Percentiles rank a stretch among this genome's conserved stretches.
These are phyloP conservation scores for Globisporangium iwayamae DNA, from an alignment of 352 stramenopile species.

Conservation along the genomic window DNA sequence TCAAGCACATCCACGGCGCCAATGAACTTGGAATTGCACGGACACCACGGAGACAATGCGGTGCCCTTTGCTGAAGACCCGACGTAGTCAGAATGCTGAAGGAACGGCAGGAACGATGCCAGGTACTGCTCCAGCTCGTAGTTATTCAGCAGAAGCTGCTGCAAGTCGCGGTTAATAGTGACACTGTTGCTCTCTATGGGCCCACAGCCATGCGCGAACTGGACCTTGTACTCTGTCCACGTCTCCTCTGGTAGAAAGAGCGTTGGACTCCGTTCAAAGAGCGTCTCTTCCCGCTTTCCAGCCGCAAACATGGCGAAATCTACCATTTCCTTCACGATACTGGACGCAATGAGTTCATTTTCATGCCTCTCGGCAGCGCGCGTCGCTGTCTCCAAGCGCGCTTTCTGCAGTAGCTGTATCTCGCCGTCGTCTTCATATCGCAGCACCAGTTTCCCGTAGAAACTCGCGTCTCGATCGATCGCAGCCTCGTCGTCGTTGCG, in stretches of 20 bases:
- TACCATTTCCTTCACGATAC: constrained; percentile 48
- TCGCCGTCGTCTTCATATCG: constrained; percentile 62
- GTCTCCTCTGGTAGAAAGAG: constrained; percentile 42
- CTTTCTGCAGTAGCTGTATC: constrained; percentile 36
- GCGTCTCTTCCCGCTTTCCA: constrained; percentile 40
- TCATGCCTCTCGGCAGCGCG: constrained; percentile 34
- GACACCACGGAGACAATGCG: constrained; percentile 28
- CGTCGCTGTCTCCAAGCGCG: constrained; percentile 29
- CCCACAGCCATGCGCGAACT: constrained; percentile 29
- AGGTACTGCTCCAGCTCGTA: constrained; percentile 51
- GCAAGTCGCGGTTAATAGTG: background rate
- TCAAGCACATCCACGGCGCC: constrained; percentile 38
- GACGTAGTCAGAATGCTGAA: constrained; percentile 17
- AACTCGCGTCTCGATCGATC: constrained; percentile 48
- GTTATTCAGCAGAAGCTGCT: constrained; percentile 19
- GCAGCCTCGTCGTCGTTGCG: constrained; percentile 37
- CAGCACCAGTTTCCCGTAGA: constrained; percentile 51
- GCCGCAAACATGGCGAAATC: constrained; percentile 56
- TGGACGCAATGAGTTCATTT: constrained; percentile 35
- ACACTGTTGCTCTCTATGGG: background rate
- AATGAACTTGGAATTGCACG: constrained; percentile 38
- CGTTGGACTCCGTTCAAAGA: constrained; percentile 27
- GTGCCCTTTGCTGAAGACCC: constrained; percentile 18
- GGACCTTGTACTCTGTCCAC: constrained; percentile 55
- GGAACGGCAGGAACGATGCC: constrained; percentile 27